Percentiles rank a stretch among this genome's conserved stretches.
These are phyloP conservation scores for Epichloe sp. DNA, from an alignment of 2,329 filamentous ascomycete genomes.

Conservation along the genomic window DNA sequence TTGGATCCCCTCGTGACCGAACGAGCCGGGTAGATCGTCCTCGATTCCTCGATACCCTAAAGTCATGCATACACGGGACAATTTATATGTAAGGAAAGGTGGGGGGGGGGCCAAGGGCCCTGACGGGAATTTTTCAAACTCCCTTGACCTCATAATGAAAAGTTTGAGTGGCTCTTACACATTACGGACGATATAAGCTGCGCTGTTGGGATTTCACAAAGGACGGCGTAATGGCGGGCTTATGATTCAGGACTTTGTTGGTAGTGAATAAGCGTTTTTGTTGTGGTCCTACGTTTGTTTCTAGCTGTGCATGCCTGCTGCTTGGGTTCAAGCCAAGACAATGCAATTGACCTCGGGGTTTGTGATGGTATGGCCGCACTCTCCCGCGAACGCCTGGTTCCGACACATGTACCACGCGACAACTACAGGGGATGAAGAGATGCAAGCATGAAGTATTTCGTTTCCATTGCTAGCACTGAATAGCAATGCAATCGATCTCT, in stretches of 20 bases:
- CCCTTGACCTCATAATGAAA: background rate
- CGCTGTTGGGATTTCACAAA: background rate
- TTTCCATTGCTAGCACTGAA: background rate
- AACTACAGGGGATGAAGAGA: background rate
- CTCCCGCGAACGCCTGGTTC: background rate
- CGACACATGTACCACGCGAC: background rate
- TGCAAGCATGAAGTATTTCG: background rate
- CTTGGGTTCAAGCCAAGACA: background rate
- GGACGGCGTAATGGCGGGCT: background rate
- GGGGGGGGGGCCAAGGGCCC: background rate
- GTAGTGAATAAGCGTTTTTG: background rate
- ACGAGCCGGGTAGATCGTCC: background rate
- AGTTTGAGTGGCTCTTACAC: background rate
- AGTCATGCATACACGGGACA: background rate
- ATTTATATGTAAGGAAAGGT: background rate
- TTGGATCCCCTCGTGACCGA: background rate
- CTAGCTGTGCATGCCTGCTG: background rate
- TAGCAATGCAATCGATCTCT: background rate
- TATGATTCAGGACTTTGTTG: background rate
- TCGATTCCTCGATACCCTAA: background rate
- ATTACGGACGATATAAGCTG: background rate
- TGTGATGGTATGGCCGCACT: too few relatives aligned
- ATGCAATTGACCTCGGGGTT: too few relatives aligned
- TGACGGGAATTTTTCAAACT: background rate
- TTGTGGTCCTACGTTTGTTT: background rate